Evolutionary conservation across 768 basidiomycete species (phyloP).

Genomic region (Glaciozyma martinii): DNA sequence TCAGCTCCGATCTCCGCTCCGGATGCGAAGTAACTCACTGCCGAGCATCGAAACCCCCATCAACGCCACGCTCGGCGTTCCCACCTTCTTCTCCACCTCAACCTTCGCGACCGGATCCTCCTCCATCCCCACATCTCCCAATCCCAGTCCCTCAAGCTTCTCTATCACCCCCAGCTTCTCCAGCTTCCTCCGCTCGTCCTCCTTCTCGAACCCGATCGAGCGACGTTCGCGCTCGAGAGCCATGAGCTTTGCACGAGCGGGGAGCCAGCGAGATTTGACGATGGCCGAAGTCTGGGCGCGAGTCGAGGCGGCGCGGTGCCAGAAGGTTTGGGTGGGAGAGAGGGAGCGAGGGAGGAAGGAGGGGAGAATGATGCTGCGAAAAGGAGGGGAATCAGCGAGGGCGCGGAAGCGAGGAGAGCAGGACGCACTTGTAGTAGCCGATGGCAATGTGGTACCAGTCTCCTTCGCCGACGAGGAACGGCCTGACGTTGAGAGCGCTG

Average conservation of each 20-base stretch:
- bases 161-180: slow-evolving; percentile 8
- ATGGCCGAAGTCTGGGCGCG: slow-evolving; percentile 60
- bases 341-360: slow-evolving; percentile 43
- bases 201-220: slow-evolving; percentile 60
- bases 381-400: slow-evolving; percentile 57
- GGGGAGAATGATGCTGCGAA: slow-evolving; percentile 73
- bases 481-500: slow-evolving; percentile 70
- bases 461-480: slow-evolving; percentile 41
- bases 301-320: slow-evolving; percentile 62
- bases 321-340: slow-evolving; percentile 50
- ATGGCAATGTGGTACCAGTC: slow-evolving; percentile 30
- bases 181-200: slow-evolving; percentile 53
- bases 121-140: background rate
- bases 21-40: slow-evolving; percentile 35
- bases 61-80: slow-evolving; percentile 54
- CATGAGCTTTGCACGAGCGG: slow-evolving; percentile 58
- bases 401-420: background rate
- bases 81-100: slow-evolving; percentile 42
- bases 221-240: slow-evolving; percentile 54
- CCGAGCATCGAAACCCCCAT: slow-evolving; percentile 76
- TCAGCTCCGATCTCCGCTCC: background rate
- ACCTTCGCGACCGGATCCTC: background rate
- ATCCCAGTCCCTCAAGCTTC: slow-evolving; percentile 8
- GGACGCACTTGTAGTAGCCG: slow-evolving; percentile 21
- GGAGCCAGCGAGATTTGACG: slow-evolving; percentile 55